Evolutionary conservation across 2,329 filamentous ascomycete genomes (phyloP), one percentile per base, ranked within the genome.

Genomic region (Samsoniella hepiali): DNA sequence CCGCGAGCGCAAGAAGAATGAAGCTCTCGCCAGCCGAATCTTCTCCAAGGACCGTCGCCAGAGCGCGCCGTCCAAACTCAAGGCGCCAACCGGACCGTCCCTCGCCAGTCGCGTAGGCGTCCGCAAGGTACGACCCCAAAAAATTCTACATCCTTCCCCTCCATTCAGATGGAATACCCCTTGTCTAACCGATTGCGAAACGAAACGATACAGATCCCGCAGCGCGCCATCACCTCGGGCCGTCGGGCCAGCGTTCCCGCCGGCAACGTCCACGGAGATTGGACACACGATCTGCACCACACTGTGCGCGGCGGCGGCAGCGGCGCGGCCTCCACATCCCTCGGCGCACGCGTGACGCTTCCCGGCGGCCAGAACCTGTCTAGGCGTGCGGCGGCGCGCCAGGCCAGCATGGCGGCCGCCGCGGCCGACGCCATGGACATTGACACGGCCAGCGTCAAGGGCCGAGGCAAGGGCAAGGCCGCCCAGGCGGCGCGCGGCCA

Each of bases 61-160:
- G 59, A 88, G 84, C 71, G 82, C 87, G 45, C 82, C 84, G 7
- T 75, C 76, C 50, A 82, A 75, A 64, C 72, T 78, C 63, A 84
- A 79, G 70, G 73, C 76, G 65, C 72, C 73, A 63, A 70, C 73
- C 58, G 79, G 82, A 58, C 79, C 86, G 70, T 85, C 85, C 3
- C 83, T 93, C 58, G 86, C 90, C 62, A 90, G 88, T 75, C 84
- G 90, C 73, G 87, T 90, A 64, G 90, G 90, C 45, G 81, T 93
- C 57, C 86, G 84, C 70, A 93, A 93, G 85, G 87, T 87, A 80
- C 45, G 45, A 36, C 15, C 50, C 32, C 32, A 9, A 6, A 22
- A 17, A 13, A 34, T 38, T 38, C 36, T 38, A 38, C 36, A 38
- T 38, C 9, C 11, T 38, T 10, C 36, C 36, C 13, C 38, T 13